Base-by-base conservation (phyloP, 75 land plant species). In the Sequoia sempervirens region DNA sequence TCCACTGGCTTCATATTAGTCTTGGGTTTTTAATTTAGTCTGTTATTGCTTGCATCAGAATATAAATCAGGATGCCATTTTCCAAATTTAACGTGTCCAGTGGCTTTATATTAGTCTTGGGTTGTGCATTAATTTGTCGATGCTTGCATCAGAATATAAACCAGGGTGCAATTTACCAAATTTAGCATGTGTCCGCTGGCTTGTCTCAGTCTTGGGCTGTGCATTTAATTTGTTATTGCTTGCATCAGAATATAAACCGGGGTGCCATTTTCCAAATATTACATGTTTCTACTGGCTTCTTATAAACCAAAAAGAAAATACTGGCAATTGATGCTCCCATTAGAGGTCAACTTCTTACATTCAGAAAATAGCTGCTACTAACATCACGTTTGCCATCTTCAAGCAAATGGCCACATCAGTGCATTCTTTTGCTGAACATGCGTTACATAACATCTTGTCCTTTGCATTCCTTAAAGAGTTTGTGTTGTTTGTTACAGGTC, bases 401-500 rank as follows among this genome's bases (percentile, higher is more conserved):
- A n/a, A 78, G n/a, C 30, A 45, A 78, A 45, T 2, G 30, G 10
- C 28, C 28, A 40, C 28, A 78, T 45, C 45, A 26, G 2, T 43
- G n/a, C 26, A 23, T 9, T 70, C 12, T 30, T 78, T 78, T 23
- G 80, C 15, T 78, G 30, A 78, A 18, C 45, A 45, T n/a, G n/a
- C 17, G 15, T n/a, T 78, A 43, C 50, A 12, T 26, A 11, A 26
- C 80, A 78, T 78, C 14, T 78, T 45, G 28, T 45, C 52, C 80
- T 78, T 2, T 0, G 32, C 32, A 75, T 75, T 75, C 45, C 78
- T 38, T 75, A 75, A 34, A 40, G 38, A 32, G 26, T 0, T 75
- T 75, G 38, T 80, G 46, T 47, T 80, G 28, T 45, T 45, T 13
- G 28, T 80, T 84, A 14, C 91, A 97, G 99, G 96, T 97, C 43